A percentile compares a stretch with the other conserved stretches of the same genome.
These are phyloP conservation scores for Clonostachys chloroleuca DNA, from an alignment of 2,329 filamentous ascomycete genomes.

Conservation along the genomic window DNA sequence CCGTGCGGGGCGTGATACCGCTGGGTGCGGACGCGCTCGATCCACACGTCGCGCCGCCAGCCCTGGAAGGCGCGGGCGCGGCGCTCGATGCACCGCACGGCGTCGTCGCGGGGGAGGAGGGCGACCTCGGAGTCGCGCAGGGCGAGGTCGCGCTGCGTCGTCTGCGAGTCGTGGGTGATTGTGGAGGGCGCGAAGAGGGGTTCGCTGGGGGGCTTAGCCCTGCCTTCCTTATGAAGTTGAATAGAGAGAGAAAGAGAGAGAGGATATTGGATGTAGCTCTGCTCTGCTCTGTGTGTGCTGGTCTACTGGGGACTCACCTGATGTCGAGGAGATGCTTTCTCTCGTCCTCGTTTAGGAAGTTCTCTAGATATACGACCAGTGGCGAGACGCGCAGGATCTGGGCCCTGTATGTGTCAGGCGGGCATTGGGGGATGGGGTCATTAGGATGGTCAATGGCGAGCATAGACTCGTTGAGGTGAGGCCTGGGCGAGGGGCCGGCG, in stretches of 20 bases:
- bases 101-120: constrained; percentile 38
- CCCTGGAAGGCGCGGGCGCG: constrained; percentile 44
- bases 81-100: constrained; percentile 40
- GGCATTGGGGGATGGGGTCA: constrained; percentile 27
- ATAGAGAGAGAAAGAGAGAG: neutral
- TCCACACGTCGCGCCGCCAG: constrained; percentile 47
- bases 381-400: constrained; percentile 44
- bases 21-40: constrained; percentile 48
- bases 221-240: neutral
- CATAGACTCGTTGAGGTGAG: constrained; percentile 43
- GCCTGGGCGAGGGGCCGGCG: constrained; percentile 23
- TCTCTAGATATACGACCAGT: constrained; percentile 48
- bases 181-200: constrained; percentile 45
- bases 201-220: constrained; percentile 21
- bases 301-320: constrained; percentile 28
- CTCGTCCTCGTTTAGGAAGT: constrained; percentile 40
- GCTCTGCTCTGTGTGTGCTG: too few relatives aligned
- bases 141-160: constrained; percentile 30
- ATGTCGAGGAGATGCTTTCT: constrained; percentile 42
- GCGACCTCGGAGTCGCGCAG: constrained; percentile 50
- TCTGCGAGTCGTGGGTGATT: constrained; percentile 40
- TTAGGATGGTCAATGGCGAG: constrained; percentile 39
- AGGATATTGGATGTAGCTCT: neutral
- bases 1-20: constrained; percentile 35
- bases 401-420: constrained; percentile 34